Evolutionary conservation across 768 basidiomycete species (phyloP).

Genomic region (Phlebiopsis flavidoalba): DNA sequence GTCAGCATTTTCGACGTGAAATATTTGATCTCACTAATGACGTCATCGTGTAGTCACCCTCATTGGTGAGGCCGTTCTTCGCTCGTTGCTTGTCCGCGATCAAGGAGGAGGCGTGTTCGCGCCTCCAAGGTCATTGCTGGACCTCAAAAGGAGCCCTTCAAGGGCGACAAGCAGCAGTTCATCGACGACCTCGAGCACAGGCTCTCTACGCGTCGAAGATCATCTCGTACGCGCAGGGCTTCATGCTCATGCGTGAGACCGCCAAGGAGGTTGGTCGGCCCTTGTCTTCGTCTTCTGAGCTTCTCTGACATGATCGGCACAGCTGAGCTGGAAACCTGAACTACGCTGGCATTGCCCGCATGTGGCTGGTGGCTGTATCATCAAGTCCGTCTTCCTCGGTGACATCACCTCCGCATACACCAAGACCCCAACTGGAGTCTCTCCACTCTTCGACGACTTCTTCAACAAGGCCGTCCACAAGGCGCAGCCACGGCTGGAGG

Average conservation of each 20-base stretch:
- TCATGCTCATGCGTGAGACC: conserved; percentile 98
- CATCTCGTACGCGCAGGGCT: conserved; percentile 99
- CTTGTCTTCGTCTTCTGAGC: conserved; percentile 11
- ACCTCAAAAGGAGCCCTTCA: conserved; percentile 89
- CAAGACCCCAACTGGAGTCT: conserved; percentile 86
- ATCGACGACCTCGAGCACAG: conserved; percentile 99
- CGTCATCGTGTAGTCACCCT: conserved; percentile 67
- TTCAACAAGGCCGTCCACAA: conserved; percentile 95
- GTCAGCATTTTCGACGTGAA: conserved; percentile 2
- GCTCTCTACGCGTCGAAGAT: conserved; percentile 99
- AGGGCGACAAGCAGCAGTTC: conserved; percentile 97
- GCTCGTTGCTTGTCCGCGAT: conserved; percentile 96
- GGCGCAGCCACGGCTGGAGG: conserved; percentile 97
- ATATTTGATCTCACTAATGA: background rate
- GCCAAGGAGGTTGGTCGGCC: conserved; percentile 58
- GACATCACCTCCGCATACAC: conserved; percentile 90
- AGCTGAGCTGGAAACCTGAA: conserved; percentile 87
- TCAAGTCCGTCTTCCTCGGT: conserved; percentile 89
- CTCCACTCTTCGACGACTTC: conserved; percentile 94
- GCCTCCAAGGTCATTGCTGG: conserved; percentile 90
- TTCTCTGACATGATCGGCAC: background rate
- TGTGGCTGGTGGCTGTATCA: conserved; percentile 99
- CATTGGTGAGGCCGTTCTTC: conserved; percentile 98
- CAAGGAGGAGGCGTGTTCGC: conserved; percentile 91
- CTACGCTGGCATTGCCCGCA: conserved; percentile 94